Percentiles rank a stretch among this genome's conserved stretches.
Evolutionary conservation across 495 filamentous ascomycete genomes (phyloP).

Genomic region (Annulohypoxylon bovei): DNA sequence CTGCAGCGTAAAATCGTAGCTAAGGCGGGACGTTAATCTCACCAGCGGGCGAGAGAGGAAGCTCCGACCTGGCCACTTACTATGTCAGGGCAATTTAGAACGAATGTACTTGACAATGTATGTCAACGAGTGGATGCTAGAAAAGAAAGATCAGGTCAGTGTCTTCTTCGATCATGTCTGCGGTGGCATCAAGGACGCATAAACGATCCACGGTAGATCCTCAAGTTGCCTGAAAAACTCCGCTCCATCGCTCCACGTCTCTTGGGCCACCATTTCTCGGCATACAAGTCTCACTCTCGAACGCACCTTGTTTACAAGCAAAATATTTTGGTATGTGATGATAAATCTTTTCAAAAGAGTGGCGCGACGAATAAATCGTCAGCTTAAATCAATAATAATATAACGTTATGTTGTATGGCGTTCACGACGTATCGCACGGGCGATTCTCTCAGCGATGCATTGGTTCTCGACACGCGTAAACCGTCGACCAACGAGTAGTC

Average conservation of each 20-base stretch:
- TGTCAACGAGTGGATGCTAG: constrained; percentile 68
- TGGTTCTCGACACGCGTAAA: constrained; percentile 29
- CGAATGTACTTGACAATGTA: constrained; percentile 71
- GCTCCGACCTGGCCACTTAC: constrained; percentile 52
- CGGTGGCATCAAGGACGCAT: constrained; percentile 16
- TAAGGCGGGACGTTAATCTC: constrained; percentile 44
- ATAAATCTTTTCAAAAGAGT: constrained; percentile 36
- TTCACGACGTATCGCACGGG: constrained; percentile 44
- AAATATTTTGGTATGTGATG: constrained; percentile 17
- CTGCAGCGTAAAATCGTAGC: constrained; percentile 44
- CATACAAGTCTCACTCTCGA: background rate
- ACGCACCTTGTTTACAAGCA: constrained; percentile 42
- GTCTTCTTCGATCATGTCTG: constrained; percentile 13
- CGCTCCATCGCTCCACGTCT: constrained; percentile 11
- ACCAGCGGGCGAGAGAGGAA: constrained; percentile 22
- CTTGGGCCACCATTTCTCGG: background rate
- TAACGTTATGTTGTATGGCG: constrained; percentile 28
- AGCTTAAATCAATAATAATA: constrained; percentile 34
- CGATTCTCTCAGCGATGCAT: constrained; percentile 44
- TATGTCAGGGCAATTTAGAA: constrained; percentile 61
- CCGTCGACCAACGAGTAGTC: constrained; percentile 37
- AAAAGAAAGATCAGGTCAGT: constrained; percentile 42
- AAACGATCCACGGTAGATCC: constrained; percentile 38
- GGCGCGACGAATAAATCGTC: constrained; percentile 46
- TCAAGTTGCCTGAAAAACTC: constrained; percentile 23